A percentile compares a stretch with the other conserved stretches of the same genome.
Evolutionary conservation across 2,329 filamentous ascomycete genomes (phyloP).

Genomic region (Graphiopsis chlorocephala): DNA sequence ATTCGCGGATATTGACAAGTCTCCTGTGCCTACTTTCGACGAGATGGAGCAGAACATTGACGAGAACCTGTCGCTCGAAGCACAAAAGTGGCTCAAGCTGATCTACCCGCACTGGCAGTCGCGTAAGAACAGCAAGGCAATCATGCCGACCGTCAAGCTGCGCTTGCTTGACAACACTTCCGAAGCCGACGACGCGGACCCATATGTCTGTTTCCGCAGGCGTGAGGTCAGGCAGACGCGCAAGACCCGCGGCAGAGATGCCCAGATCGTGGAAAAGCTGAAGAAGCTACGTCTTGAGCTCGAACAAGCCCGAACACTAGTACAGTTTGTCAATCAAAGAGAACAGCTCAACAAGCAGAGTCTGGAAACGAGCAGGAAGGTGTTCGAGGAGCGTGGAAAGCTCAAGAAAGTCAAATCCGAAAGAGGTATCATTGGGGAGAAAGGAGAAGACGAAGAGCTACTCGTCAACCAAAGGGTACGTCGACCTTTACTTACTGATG

Average conservation of each 20-base stretch:
- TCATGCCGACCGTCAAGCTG: conserved; percentile 76
- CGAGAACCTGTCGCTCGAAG: conserved; percentile 48
- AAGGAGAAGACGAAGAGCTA: conserved; percentile 88
- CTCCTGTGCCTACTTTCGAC: conserved; percentile 63
- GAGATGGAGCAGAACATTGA: conserved; percentile 64
- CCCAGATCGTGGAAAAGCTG: conserved; percentile 90
- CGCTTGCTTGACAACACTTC: conserved; percentile 77
- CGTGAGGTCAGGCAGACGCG: conserved; percentile 91
- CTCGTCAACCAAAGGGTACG: conserved; percentile 84
- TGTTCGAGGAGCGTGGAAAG: conserved; percentile 79
- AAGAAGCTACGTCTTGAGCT: conserved; percentile 87
- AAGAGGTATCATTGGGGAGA: conserved; percentile 76
- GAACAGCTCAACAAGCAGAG: conserved; percentile 77
- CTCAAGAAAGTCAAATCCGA: conserved; percentile 87
- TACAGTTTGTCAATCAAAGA: conserved; percentile 73
- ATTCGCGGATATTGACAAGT: conserved; percentile 85
- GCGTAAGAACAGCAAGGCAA: conserved; percentile 65
- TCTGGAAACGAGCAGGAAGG: conserved; percentile 67
- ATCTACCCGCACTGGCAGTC: conserved; percentile 89
- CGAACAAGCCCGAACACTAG: conserved; percentile 79
- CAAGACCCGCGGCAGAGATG: conserved; percentile 91
- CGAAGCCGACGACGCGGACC: conserved; percentile 92
- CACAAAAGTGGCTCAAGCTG: conserved; percentile 65
- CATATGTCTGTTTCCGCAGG: conserved; percentile 95
- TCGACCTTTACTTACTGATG: conserved; percentile 18